These are phyloP conservation scores for Chimonanthus praecox DNA, from an alignment of 164 flowering plant species.

Conservation along the genomic window DNA sequence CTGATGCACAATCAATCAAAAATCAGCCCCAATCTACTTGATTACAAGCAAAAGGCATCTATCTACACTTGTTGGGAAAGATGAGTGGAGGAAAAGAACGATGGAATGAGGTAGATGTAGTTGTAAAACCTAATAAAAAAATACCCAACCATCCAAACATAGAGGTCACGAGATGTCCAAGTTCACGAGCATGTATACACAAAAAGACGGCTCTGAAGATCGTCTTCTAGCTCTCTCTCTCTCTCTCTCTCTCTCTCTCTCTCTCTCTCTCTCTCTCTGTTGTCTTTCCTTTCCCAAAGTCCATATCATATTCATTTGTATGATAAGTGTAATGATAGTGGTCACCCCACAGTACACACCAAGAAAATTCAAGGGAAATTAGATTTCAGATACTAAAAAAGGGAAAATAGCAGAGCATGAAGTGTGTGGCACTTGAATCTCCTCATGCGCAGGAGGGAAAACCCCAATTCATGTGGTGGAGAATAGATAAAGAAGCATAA, in stretches of 20 bases:
- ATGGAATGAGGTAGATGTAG: background rate
- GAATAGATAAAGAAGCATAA: background rate
- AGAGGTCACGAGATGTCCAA: conserved; percentile 36
- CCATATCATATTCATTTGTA: conserved; percentile 6
- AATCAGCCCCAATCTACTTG: background rate
- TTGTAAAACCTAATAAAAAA: background rate
- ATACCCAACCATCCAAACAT: background rate
- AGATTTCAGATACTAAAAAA: background rate
- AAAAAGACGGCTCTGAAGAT: conserved; percentile 43
- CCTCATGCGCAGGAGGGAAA: no score
- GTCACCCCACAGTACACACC: conserved; percentile 7
- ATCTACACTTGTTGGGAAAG: no score
- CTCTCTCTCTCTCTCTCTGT: background rate
- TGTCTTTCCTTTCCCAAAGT: conserved; percentile 1
- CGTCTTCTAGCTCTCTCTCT: conserved; percentile 11
- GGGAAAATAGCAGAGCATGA: no score
- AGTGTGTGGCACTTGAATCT: no score
- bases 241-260: background rate
- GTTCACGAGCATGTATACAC: conserved; percentile 39
- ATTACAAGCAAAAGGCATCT: background rate
- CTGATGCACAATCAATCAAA: background rate
- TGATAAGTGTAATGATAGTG: background rate
- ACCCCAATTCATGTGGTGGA: no score
- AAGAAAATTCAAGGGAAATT: conserved; percentile 2
- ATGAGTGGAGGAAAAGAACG: background rate